Evolutionary conservation across 2,329 filamentous ascomycete species (phyloP).

Genomic region (Calonectria ilicicola): DNA sequence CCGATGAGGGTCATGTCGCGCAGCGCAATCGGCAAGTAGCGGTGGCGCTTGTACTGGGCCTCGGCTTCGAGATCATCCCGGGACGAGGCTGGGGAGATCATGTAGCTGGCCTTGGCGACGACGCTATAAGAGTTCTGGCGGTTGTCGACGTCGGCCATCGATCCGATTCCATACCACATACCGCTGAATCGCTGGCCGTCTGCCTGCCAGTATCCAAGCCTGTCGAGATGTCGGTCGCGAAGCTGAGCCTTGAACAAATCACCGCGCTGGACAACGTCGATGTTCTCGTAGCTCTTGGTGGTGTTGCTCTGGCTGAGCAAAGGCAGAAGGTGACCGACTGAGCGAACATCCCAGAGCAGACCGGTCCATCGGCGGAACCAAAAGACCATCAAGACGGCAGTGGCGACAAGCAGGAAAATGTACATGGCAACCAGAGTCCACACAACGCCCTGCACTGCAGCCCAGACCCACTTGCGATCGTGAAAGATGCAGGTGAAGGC

Average conservation of each 20-base stretch:
- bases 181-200: constrained; percentile 71
- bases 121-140: constrained; percentile 39
- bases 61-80: constrained; percentile 43
- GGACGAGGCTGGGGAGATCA: constrained; percentile 47
- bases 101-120: constrained; percentile 45
- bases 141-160: constrained; percentile 50
- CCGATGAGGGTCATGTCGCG: constrained; percentile 73
- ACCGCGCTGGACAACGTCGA: constrained; percentile 66
- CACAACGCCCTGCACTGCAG: constrained; percentile 79
- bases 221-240: constrained; percentile 70
- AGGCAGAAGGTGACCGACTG: constrained; percentile 82
- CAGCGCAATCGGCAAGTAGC: constrained; percentile 83
- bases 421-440: constrained; percentile 86
- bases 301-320: constrained; percentile 86
- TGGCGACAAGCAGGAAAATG: constrained; percentile 70
- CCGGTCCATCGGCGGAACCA: constrained; percentile 78
- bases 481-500: constrained; percentile 75
- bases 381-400: constrained; percentile 67
- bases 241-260: constrained; percentile 66
- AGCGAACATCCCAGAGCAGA: constrained; percentile 86
- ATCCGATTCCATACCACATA: constrained; percentile 83
- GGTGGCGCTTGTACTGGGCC: constrained; percentile 54
- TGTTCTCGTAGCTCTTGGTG: constrained; percentile 77
- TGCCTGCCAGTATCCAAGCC: constrained; percentile 88
- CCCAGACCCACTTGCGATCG: constrained; percentile 79